Evolutionary conservation across 2,329 filamentous ascomycete species (phyloP).

Genomic region (Colletotrichum plurivorum): DNA sequence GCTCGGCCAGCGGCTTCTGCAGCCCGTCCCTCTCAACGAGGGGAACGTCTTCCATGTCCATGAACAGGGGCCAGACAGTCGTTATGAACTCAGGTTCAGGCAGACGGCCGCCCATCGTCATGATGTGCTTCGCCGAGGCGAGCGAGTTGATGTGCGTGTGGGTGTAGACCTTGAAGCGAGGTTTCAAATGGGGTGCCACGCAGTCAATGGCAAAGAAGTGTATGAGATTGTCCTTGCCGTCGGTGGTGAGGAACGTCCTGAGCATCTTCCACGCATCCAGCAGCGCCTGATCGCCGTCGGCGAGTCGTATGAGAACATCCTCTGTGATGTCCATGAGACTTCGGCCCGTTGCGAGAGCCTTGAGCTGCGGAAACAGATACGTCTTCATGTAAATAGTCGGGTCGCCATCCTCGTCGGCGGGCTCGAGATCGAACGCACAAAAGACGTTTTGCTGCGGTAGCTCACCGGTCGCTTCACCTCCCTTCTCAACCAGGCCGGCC

Average conservation of each 20-base stretch:
- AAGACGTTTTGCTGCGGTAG: too few species aligned
- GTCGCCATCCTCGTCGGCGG: too few species aligned
- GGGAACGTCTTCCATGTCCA: slow-evolving; percentile 5
- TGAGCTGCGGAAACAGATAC: too few species aligned
- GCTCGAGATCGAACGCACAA: too few species aligned
- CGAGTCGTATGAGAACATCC: slow-evolving; percentile 4
- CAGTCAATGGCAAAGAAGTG: slow-evolving; percentile 18
- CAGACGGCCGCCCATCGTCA: slow-evolving; percentile 7
- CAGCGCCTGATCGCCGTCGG: not conserved
- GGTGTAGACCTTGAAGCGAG: slow-evolving; percentile 16
- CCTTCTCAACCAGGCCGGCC: too few species aligned
- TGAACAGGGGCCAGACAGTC: not conserved
- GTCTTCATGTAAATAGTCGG: too few species aligned
- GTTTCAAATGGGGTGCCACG: not conserved
- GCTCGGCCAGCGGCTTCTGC: slow-evolving; percentile 4
- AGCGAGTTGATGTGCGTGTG: slow-evolving; percentile 8
- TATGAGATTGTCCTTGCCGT: slow-evolving; percentile 5
- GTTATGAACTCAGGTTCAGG: not conserved
- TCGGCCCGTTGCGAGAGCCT: slow-evolving; percentile 27
- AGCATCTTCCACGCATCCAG: slow-evolving; percentile 3
- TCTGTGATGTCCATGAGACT: not conserved
- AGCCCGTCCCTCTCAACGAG: not conserved
- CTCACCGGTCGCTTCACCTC: too few species aligned
- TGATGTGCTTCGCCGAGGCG: not conserved
- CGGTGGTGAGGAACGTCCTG: slow-evolving; percentile 2